Percentiles rank a stretch among this genome's conserved stretches.
phyloP scores from a whole-genome alignment of 208 protist genomes.

The Hexamita inflata region DNA sequence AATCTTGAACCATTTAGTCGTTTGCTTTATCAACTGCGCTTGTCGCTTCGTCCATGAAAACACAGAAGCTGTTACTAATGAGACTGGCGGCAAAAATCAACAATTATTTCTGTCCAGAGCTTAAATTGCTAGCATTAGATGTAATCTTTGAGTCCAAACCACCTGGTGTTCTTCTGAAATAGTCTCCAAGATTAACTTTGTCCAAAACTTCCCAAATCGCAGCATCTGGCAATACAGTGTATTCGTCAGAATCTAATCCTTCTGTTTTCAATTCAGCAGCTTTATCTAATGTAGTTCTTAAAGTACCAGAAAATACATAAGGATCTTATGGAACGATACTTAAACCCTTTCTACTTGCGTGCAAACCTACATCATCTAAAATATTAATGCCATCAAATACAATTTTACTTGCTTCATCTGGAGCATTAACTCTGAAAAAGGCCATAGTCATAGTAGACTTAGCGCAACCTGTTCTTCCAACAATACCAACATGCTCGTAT shows the following conservation, averaged over 20 bases:
- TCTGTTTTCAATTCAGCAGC: slow-evolving; percentile 8
- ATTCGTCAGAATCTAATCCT: background rate
- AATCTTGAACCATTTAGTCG: slow-evolving; percentile 28
- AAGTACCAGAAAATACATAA: slow-evolving; percentile 42
- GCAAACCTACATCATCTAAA: slow-evolving; percentile 25
- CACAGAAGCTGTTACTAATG: slow-evolving; percentile 3
- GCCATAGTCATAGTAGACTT: slow-evolving; percentile 40
- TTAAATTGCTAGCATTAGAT: slow-evolving; percentile 22
- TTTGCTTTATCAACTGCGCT: slow-evolving; percentile 28
- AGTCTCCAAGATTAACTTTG: slow-evolving; percentile 7
- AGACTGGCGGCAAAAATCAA: slow-evolving; percentile 27
- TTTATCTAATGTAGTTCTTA: slow-evolving; percentile 41
- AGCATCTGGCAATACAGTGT: slow-evolving; percentile 18
- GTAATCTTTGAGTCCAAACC: slow-evolving; percentile 22
- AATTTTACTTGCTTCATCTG: slow-evolving; percentile 19
- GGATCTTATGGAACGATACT: slow-evolving; percentile 48
- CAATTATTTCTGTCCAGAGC: slow-evolving; percentile 29
- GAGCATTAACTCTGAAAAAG: slow-evolving; percentile 41
- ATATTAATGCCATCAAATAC: slow-evolving; percentile 41
- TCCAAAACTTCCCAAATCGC: slow-evolving; percentile 31
- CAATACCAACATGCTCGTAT: slow-evolving; percentile 45
- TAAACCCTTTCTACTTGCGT: slow-evolving; percentile 28
- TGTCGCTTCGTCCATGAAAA: slow-evolving; percentile 36
- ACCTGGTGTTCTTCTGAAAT: background rate
- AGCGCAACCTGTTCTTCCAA: slow-evolving; percentile 49